These are phyloP conservation scores for Saturnispora bothae DNA, from an alignment of 805 yeast genomes.

Conservation along the genomic window DNA sequence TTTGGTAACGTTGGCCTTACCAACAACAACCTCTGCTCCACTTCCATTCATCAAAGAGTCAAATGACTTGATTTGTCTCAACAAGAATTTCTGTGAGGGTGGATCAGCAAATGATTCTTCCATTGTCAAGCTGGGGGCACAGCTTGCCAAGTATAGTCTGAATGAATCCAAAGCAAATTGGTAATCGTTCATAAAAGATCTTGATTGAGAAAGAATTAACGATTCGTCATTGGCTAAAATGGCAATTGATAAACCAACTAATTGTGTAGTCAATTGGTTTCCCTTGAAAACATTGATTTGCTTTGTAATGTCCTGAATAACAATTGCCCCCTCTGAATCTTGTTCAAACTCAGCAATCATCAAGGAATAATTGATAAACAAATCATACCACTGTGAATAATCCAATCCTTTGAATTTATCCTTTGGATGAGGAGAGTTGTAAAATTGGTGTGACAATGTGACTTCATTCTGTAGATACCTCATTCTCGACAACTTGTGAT, in stretches of 20 bases:
- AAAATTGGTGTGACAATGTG: conserved; percentile 22
- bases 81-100: conserved; percentile 80
- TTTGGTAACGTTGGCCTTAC: conserved; percentile 68
- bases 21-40: conserved; percentile 37
- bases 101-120: conserved; percentile 47
- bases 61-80: conserved; percentile 82
- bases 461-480: conserved; percentile 54
- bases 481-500: conserved; percentile 61
- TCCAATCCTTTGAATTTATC: conserved; percentile 62
- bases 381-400: conserved; percentile 75
- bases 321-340: conserved; percentile 47
- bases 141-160: conserved; percentile 53
- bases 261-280: conserved; percentile 47
- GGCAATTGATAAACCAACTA: conserved; percentile 58
- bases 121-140: conserved; percentile 18
- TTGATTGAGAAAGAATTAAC: conserved; percentile 44
- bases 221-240: conserved; percentile 36
- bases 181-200: conserved; percentile 53
- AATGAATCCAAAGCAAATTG: conserved; percentile 68
- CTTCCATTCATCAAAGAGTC: conserved; percentile 50
- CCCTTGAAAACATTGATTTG: conserved; percentile 68
- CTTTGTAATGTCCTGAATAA: conserved; percentile 63
- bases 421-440: conserved; percentile 32
- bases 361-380: conserved; percentile 72
- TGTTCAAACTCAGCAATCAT: conserved; percentile 51